phyloP scores from a whole-genome alignment of 2,329 filamentous ascomycete species.

The Monilinia vaccinii-corymbosi region DNA sequence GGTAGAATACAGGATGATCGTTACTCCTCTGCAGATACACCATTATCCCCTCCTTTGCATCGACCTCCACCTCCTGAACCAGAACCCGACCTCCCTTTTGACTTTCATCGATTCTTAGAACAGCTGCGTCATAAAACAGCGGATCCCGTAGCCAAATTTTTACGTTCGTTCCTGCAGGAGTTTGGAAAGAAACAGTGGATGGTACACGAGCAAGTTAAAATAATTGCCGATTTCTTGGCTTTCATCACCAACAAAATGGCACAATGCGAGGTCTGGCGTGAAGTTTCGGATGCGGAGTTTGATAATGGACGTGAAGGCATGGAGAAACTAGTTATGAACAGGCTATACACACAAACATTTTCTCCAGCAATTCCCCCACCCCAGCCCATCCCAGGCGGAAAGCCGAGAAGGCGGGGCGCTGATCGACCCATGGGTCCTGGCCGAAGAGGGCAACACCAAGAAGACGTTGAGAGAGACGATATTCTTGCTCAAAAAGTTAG shows the following conservation, averaged over 20 bases:
- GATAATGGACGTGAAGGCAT: conserved; percentile 97
- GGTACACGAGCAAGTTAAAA: conserved; percentile 99
- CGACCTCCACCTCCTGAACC: conserved; percentile 63
- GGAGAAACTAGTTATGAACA: conserved; percentile 99
- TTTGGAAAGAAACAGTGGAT: conserved; percentile 99
- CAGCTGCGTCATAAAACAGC: conserved; percentile 93
- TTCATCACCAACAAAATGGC: conserved; percentile 99
- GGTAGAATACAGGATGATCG: conserved; percentile 37
- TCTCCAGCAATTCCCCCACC: conserved; percentile 84
- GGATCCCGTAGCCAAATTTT: conserved; percentile 92
- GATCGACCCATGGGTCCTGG: conserved; percentile 68
- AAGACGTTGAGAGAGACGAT: conserved; percentile 93
- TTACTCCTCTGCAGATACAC: conserved; percentile 28
- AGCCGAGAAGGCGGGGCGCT: conserved; percentile 58
- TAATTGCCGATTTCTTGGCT: conserved; percentile 89
- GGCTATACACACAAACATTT: conserved; percentile 91
- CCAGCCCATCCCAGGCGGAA: conserved; percentile 60
- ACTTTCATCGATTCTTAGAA: conserved; percentile 95
- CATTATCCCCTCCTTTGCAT: conserved; percentile 40
- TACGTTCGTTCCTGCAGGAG: conserved; percentile 88
- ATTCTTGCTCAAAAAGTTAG: conserved; percentile 93
- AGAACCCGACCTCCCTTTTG: conserved; percentile 81
- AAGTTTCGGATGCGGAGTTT: conserved; percentile 92
- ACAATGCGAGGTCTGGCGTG: conserved; percentile 90
- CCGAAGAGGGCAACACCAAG: conserved; percentile 90